A percentile compares a stretch with the other conserved stretches of the same genome.
These are phyloP conservation scores for Clathrospora elynae DNA, from an alignment of 2,329 filamentous ascomycete genomes.

Conservation along the genomic window DNA sequence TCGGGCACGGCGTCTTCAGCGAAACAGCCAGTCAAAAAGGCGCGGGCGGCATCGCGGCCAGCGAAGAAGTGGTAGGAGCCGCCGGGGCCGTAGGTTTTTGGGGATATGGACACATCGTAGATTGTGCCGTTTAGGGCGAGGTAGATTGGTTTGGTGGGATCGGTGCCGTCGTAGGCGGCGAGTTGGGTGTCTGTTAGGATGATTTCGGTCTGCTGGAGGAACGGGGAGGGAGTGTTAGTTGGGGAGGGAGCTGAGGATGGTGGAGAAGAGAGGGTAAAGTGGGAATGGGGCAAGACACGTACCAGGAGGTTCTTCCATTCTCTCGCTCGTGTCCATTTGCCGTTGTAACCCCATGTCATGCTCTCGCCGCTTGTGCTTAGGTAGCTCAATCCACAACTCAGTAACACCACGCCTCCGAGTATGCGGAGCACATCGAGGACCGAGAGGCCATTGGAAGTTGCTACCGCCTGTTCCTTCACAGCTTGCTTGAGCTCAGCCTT, in stretches of 20 bases:
- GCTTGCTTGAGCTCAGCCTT: slow-evolving; percentile 36
- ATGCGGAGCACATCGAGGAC: slow-evolving; percentile 71
- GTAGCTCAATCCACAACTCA: slow-evolving; percentile 74
- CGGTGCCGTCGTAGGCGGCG: slow-evolving; percentile 73
- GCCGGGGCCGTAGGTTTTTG: slow-evolving; percentile 64
- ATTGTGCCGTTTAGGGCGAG: slow-evolving; percentile 87
- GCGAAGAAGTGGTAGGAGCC: slow-evolving; percentile 88
- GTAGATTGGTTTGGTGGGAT: slow-evolving; percentile 79
- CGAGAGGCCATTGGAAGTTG: slow-evolving; percentile 32
- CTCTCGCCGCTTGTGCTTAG: slow-evolving; percentile 71
- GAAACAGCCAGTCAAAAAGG: slow-evolving; percentile 94
- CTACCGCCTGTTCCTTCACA: slow-evolving; percentile 29
- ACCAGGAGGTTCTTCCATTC: slow-evolving; percentile 44
- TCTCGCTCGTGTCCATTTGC: slow-evolving; percentile 45
- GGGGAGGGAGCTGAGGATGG: not conserved
- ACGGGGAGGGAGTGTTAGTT: slow-evolving; percentile 1
- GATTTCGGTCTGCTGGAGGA: slow-evolving; percentile 61
- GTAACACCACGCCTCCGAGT: slow-evolving; percentile 67
- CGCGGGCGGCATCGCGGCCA: slow-evolving; percentile 82
- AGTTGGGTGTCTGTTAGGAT: slow-evolving; percentile 78
- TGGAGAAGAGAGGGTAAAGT: not conserved
- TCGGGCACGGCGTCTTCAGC: slow-evolving; percentile 81
- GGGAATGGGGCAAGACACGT: slow-evolving; percentile 13
- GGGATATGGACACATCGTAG: slow-evolving; percentile 76
- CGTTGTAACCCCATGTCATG: slow-evolving; percentile 48